Conservation (phyloP, 805 yeast genomes). For the Kazachstania bromeliacearum region DNA sequence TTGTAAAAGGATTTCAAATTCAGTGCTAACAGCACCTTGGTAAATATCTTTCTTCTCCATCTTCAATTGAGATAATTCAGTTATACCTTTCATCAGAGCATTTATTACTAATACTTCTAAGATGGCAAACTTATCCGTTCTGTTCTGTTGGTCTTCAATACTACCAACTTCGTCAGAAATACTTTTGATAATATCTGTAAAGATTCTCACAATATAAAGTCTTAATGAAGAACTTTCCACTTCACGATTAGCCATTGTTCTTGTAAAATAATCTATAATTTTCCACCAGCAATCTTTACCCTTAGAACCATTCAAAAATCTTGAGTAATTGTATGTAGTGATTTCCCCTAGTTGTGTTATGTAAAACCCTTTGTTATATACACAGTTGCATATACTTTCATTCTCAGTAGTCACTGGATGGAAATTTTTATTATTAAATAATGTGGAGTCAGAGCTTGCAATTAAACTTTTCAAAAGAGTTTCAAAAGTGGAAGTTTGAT, state of each 20-base stretch:
- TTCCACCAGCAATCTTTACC: slow-evolving; percentile 39
- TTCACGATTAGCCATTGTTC: slow-evolving; percentile 36
- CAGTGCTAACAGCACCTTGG: slow-evolving; percentile 37
- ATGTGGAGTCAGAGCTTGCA: slow-evolving; percentile 12
- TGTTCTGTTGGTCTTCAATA: slow-evolving; percentile 12
- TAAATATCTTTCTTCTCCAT: slow-evolving; percentile 28
- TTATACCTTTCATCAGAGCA: slow-evolving; percentile 40
- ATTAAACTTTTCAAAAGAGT: slow-evolving; percentile 39
- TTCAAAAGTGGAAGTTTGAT: slow-evolving; percentile 41
- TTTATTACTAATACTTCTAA: slow-evolving; percentile 42
- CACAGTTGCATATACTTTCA: slow-evolving; percentile 30
- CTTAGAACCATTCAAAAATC: slow-evolving; percentile 33
- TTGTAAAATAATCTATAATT: slow-evolving; percentile 38
- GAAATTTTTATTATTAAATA: slow-evolving; percentile 10
- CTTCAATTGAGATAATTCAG: slow-evolving; percentile 31
- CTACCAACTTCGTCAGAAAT: slow-evolving; percentile 22
- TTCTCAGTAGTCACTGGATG: slow-evolving; percentile 20
- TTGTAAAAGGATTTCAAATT: slow-evolving; percentile 57
- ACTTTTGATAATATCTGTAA: slow-evolving; percentile 40
- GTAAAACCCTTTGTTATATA: slow-evolving; percentile 48
- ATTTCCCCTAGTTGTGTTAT: slow-evolving; percentile 45
- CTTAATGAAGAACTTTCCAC: slow-evolving; percentile 37
- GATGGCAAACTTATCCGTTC: slow-evolving; percentile 8
- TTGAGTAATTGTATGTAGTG: slow-evolving; percentile 40
- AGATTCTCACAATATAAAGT: slow-evolving; percentile 39